These are phyloP conservation scores for Magnusiomyces fungicola DNA, from an alignment of 1,139 yeast species.

Conservation along the genomic window DNA sequence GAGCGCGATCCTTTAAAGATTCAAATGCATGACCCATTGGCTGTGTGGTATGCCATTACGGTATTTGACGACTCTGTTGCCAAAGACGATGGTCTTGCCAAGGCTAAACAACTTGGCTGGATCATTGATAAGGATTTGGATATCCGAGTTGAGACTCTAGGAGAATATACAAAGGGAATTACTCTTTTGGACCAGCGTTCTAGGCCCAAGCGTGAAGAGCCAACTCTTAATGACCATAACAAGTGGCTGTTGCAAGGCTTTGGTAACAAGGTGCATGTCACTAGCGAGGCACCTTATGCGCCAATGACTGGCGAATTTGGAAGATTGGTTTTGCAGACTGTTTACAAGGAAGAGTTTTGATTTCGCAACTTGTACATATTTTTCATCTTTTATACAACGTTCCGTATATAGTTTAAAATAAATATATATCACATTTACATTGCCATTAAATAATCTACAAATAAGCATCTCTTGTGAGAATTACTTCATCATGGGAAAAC, in stretches of 20 bases:
- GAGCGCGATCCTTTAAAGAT: constrained; percentile 14
- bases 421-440: too few relatives aligned
- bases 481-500: too few relatives aligned
- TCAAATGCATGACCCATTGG: constrained; percentile 37
- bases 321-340: constrained; percentile 16
- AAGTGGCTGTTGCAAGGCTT: constrained; percentile 25
- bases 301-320: constrained; percentile 17
- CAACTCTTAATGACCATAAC: constrained; percentile 23
- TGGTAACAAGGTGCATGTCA: constrained; percentile 28
- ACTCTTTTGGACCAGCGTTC: constrained; percentile 34
- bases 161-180: constrained; percentile 34
- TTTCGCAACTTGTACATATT: too few relatives aligned
- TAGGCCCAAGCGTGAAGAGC: constrained; percentile 23
- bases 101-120: constrained; percentile 25
- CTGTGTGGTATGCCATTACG: constrained; percentile 32
- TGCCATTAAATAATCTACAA: too few relatives aligned
- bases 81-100: constrained; percentile 12
- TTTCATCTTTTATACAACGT: too few relatives aligned
- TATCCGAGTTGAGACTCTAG: constrained; percentile 36
- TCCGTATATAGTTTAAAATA: too few relatives aligned
- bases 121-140: constrained; percentile 25
- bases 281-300: constrained; percentile 24
- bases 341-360: constrained; percentile 2
- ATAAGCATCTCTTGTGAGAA: too few relatives aligned
- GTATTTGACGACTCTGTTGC: too few relatives aligned